These are phyloP conservation scores for Coleophoma cylindrospora DNA, from an alignment of 2,329 filamentous ascomycete species.

Conservation along the genomic window DNA sequence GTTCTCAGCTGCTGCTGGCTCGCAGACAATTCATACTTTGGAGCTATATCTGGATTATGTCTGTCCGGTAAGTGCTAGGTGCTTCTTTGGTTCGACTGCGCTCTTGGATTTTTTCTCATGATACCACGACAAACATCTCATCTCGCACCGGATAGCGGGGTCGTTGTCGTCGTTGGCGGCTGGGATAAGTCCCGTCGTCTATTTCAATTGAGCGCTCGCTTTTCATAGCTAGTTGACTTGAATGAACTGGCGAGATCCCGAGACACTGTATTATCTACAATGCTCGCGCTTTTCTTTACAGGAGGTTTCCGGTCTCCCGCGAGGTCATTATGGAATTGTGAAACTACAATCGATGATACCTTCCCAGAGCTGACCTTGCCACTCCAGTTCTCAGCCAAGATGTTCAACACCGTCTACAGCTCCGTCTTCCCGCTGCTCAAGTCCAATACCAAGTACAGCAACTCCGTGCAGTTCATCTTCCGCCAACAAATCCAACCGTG, in stretches of 20 bases:
- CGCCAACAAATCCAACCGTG: conserved; percentile 91
- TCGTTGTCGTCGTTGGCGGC: too few species aligned
- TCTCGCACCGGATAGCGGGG: too few species aligned
- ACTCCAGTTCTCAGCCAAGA: conserved; percentile 54
- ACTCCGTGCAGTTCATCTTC: conserved; percentile 70
- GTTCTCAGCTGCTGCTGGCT: conserved; percentile 38
- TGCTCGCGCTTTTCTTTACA: neutral
- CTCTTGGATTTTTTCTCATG: too few species aligned
- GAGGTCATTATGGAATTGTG: neutral
- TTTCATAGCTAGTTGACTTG: too few species aligned
- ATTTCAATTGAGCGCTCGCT: too few species aligned
- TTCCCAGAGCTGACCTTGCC: conserved; percentile 39
- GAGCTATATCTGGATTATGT: conserved; percentile 82
- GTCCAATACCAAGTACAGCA: conserved; percentile 15
- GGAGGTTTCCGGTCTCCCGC: neutral
- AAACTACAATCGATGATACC: neutral
- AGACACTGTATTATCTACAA: neutral
- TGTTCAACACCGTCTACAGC: conserved; percentile 69
- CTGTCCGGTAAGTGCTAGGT: conserved; percentile 52
- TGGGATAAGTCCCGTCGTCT: too few species aligned
- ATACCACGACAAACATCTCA: too few species aligned
- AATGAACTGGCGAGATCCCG: neutral
- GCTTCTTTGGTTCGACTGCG: too few species aligned
- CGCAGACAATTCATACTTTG: conserved; percentile 50
- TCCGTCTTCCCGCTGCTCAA: conserved; percentile 52